Evolutionary conservation across 2,329 filamentous ascomycete genomes (phyloP), one percentile per base, ranked within the genome.

Genomic region (Tricladium varicosporioides): DNA sequence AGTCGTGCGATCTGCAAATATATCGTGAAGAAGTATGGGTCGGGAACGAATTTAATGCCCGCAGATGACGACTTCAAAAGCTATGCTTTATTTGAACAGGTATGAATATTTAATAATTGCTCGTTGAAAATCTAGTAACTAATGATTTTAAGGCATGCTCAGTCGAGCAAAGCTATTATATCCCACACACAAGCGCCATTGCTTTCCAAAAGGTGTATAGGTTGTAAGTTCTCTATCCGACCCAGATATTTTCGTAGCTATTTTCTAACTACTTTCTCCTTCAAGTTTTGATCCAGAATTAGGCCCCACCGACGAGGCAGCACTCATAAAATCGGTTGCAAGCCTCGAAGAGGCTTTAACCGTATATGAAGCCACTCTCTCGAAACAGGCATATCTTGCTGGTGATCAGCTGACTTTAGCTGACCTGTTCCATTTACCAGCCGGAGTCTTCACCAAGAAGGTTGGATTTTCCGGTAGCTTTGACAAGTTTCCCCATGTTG

Each of bases 1-100:
- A 70, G 67, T 56, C 63, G 71, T 55, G 71, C 71, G 5, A 73
- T 73, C 49, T 62, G 58, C 43, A 65, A 63, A 22, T 69, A 69
- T 40, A 55, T 68, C 32, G 65, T 60, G 15, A 58, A 49, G 58
- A 73, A 69, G 58, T 73, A 71, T 48, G 63, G 61, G 56, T 54
- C 68, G 56, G 62, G 68, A 47, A 60, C 64, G 31, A 55, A 63
- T 44, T 48, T 65, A 54, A 57, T 71, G 31, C 65, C 66, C 49
- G 61, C 61, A 47, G 62, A 55, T 2, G 51, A 33, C 2, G 62
- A 69, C 48, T 18, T 67, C 4, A 66, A 67, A 32, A 62, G 8
- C 16, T 69, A 66, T 55, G 67, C 45, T 3, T 45, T 59, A 19
- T 65, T 66, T 19, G 54, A 63, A 18, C 58, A 70, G 62, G 69